A percentile compares a stretch with the other conserved stretches of the same genome.
Evolutionary conservation across 139 green algal genomes (phyloP).

Genomic region (Tetraselmis striata): DNA sequence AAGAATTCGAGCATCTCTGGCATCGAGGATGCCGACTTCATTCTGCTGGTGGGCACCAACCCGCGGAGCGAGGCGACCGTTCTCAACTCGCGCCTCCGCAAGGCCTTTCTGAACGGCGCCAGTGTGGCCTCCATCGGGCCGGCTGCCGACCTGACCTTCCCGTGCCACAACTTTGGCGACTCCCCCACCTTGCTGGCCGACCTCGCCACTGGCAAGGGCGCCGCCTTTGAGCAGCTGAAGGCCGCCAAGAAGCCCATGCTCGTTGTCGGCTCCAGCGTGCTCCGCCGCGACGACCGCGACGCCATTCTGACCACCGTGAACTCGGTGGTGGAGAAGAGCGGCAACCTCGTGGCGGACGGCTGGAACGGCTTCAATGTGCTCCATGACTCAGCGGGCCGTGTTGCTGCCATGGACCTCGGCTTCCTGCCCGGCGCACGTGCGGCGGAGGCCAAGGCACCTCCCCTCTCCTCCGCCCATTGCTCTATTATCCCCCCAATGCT

Average conservation of each 20-base stretch:
- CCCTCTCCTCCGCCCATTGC: constrained; percentile 10
- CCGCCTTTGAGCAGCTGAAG: constrained; percentile 64
- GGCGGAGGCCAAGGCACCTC: constrained; percentile 9
- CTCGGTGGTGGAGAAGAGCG: constrained; percentile 47
- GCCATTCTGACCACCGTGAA: constrained; percentile 69
- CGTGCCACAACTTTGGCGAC: constrained; percentile 75
- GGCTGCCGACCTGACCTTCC: constrained; percentile 87
- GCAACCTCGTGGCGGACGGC: constrained; percentile 72
- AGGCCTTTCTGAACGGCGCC: constrained; percentile 48
- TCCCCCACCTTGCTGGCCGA: constrained; percentile 53
- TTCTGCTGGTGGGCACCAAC: constrained; percentile 91
- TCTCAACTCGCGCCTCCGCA: constrained; percentile 86
- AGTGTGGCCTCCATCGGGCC: constrained; percentile 52
- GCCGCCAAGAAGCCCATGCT: constrained; percentile 69
- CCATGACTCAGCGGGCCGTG: constrained; percentile 77
- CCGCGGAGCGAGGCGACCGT: constrained; percentile 88
- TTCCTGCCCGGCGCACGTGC: constrained; percentile 64
- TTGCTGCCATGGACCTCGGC: constrained; percentile 91
- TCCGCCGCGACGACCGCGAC: constrained; percentile 67
- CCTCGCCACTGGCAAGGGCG: constrained; percentile 40
- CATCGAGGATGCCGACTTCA: constrained; percentile 83
- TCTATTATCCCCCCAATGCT: too few species aligned
- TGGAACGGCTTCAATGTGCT: constrained; percentile 98
- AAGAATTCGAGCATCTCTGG: constrained; percentile 79
- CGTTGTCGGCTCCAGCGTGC: constrained; percentile 82